Evolutionary conservation across 106 monocot species (phyloP).

Genomic region (Apostasia ramifera): DNA sequence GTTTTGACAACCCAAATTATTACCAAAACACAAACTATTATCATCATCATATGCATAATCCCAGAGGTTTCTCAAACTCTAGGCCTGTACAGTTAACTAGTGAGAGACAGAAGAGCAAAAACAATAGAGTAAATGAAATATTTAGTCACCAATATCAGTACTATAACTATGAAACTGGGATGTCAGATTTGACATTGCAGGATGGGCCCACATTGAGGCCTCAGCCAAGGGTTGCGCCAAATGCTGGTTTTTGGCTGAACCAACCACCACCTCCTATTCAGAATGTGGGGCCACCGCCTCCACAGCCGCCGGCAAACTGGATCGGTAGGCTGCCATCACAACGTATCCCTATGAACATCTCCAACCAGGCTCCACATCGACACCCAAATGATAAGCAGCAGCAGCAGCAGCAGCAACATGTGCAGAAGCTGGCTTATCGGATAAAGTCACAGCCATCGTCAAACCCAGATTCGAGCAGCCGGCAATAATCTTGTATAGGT

Average conservation of each 20-base stretch:
- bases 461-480: constrained; percentile 7
- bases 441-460: constrained; percentile 22
- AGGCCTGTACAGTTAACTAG: constrained; percentile 13
- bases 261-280: constrained; percentile 19
- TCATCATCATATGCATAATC: background rate
- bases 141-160: constrained; percentile 17
- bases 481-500: constrained; percentile 7
- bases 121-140: constrained; percentile 30
- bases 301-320: constrained; percentile 67
- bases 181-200: constrained; percentile 36
- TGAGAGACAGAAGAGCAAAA: constrained; percentile 20
- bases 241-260: constrained; percentile 21
- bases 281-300: constrained; percentile 31
- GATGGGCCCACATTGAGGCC: constrained; percentile 10
- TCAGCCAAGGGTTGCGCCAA: constrained; percentile 7
- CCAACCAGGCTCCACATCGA: background rate
- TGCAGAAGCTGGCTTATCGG: constrained; percentile 31
- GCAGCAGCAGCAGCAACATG: constrained; percentile 22
- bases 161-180: constrained; percentile 18
- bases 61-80: constrained; percentile 14
- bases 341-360: constrained; percentile 2
- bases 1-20: constrained; percentile 27
- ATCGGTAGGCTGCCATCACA: constrained; percentile 26
- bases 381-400: constrained; percentile 11
- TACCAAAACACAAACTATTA: constrained; percentile 5